phyloP scores from a whole-genome alignment of 768 basidiomycete genomes.

The Termitomyces heimii region DNA sequence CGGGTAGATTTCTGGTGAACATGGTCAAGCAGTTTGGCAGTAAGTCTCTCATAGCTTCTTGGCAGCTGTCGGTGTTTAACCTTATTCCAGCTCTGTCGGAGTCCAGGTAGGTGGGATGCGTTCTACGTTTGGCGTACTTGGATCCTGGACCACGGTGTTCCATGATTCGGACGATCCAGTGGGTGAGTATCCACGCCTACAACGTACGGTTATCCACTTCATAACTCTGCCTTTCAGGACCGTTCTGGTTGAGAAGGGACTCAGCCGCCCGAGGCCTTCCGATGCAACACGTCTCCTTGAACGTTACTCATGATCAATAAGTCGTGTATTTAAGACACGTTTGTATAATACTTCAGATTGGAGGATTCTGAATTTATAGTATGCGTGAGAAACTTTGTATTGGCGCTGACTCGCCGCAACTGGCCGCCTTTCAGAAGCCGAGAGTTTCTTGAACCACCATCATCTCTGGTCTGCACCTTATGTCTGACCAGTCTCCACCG shows the following conservation, averaged over 20 bases:
- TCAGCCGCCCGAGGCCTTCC: constrained; percentile 3
- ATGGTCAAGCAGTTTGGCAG: constrained; percentile 52
- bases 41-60: constrained; percentile 18
- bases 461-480: constrained; percentile 17
- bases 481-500: constrained; percentile 56
- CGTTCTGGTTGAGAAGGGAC: constrained; percentile 29
- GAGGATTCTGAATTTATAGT: not conserved
- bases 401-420: not conserved
- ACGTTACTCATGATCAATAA: not conserved
- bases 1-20: constrained; percentile 43
- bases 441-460: constrained; percentile 12
- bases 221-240: constrained; percentile 17
- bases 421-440: not conserved
- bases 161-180: constrained; percentile 40
- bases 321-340: constrained; percentile 3
- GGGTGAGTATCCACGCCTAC: constrained; percentile 22
- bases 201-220: not conserved
- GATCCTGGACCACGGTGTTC: constrained; percentile 40
- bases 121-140: constrained; percentile 55
- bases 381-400: constrained; percentile 1
- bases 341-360: not conserved
- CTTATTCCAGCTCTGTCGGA: constrained; percentile 44
- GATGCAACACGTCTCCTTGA: constrained; percentile 13
- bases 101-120: constrained; percentile 57
- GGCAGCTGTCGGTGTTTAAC: not conserved